phyloP scores from a whole-genome alignment of 305 asterid species.

The Stenogyne calaminthoides region DNA sequence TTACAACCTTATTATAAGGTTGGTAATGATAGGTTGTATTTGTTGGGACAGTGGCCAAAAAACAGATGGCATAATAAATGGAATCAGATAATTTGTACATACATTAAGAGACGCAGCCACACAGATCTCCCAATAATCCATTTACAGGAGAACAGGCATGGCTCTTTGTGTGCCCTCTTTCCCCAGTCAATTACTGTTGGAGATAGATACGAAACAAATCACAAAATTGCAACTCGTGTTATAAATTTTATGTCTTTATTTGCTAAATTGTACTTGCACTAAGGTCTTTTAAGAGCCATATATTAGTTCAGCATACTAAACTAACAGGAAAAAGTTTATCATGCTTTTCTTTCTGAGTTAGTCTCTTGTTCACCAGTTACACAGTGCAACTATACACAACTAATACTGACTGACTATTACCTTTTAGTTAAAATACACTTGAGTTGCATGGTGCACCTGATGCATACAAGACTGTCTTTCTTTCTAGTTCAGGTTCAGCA shows the following conservation, averaged over 20 bases:
- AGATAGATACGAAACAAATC: constrained; percentile 19
- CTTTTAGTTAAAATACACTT: no score
- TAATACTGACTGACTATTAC: no score
- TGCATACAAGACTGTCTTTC: background rate
- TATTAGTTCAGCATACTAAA: constrained; percentile 15
- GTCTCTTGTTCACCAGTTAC: no score
- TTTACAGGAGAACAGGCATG: constrained; percentile 36
- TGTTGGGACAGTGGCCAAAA: constrained; percentile 33
- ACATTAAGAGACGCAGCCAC: constrained; percentile 30
- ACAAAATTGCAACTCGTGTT: constrained; percentile 24
- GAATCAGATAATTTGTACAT: constrained; percentile 31
- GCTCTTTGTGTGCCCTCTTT: constrained; percentile 30
- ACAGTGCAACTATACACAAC: no score
- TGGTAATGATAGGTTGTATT: constrained; percentile 27
- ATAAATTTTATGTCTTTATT: constrained; percentile 37
- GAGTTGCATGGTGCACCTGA: no score
- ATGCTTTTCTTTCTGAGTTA: background rate
- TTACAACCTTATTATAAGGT: constrained; percentile 21
- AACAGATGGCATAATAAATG: constrained; percentile 45
- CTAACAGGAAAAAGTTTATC: background rate
- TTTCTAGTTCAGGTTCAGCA: constrained; percentile 16
- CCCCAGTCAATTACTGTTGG: constrained; percentile 19
- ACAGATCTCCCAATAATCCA: constrained; percentile 34
- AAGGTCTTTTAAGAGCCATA: constrained; percentile 11
- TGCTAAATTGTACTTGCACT: constrained; percentile 30